Evolutionary conservation across 2,329 filamentous ascomycete species (phyloP), one percentile per base, ranked within the genome.

Genomic region (Colletotrichum musae): DNA sequence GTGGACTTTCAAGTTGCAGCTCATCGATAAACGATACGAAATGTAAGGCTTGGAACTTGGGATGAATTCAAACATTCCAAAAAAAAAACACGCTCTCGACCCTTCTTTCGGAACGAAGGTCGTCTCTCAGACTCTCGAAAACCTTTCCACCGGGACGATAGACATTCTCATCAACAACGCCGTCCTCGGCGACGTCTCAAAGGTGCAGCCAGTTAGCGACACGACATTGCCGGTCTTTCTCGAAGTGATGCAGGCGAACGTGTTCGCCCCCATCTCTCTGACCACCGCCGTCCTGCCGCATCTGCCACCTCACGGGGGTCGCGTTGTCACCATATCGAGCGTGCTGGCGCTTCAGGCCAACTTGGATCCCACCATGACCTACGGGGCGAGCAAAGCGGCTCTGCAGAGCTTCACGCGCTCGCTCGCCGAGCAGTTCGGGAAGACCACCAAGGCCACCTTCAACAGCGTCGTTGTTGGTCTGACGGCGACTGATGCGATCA

Each of bases 351-450:
- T 52, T 48, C 47, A 18, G 26, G 36, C 47, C 3, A 65, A 65
- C 13, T n/a, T 43, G 36, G 56, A 65, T n/a, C 63, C 56, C 2
- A 54, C 48, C 26, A 65, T 65, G 48, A 65, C 63, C 3, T 81
- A 82, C 24, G 77, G 71, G 0, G 73, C 78, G 2, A 79, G 76
- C 1, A 81, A 81, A 57, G 79, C 78, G 4, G 79, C 80, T 0
- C 63, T 74, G 13, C 77, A 79, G 60, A 74, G 74, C 6, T 58
- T 76, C 4, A 72, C 65, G 2, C 72, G 77, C 2, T 74, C 74
- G 0, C 77, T 76, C 74, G 77, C 78, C 0, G 74, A 74, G 16
- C 76, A 78, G 45, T 74, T 78, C 0, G 75, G 76, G n/a, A 75
- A 74, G 12, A 63, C 58, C 0, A 71, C 76, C 5, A 73, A 70